Percentiles rank a stretch among this genome's conserved stretches.
These are phyloP conservation scores for Boletus bicolor DNA, from an alignment of 768 basidiomycete genomes.

Conservation along the genomic window DNA sequence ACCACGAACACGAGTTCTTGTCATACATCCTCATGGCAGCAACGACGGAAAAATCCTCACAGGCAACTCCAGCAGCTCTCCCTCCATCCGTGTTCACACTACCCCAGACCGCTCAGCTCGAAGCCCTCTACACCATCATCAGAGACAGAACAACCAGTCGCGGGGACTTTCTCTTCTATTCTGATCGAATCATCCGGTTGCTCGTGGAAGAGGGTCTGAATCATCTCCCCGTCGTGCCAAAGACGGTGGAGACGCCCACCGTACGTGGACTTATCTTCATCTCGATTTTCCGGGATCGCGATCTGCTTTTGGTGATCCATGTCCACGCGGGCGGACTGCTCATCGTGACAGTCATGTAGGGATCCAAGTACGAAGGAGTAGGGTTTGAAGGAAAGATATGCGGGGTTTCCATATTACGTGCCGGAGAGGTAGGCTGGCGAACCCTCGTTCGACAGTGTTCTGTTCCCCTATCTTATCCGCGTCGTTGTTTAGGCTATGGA, in stretches of 20 bases:
- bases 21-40: conserved; percentile 13
- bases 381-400: conserved; percentile 97
- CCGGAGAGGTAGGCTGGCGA: conserved; percentile 70
- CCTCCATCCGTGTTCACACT: conserved; percentile 87
- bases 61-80: conserved; percentile 39
- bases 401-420: conserved; percentile 91
- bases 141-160: conserved; percentile 81
- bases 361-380: conserved; percentile 83
- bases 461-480: not conserved
- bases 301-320: not conserved
- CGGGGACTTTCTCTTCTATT: conserved; percentile 96
- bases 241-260: conserved; percentile 80
- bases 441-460: not conserved
- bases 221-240: conserved; percentile 73
- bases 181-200: conserved; percentile 84
- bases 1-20: not conserved
- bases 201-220: conserved; percentile 87
- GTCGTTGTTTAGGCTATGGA: conserved; percentile 81
- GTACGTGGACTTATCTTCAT: conserved; percentile 39
- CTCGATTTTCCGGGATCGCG: not conserved
- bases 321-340: not conserved
- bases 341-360: conserved; percentile 38
- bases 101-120: conserved; percentile 87
- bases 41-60: conserved; percentile 26
- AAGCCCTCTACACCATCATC: conserved; percentile 94